Base-by-base conservation (phyloP, 1,139 yeast genomes). In the Hansenula lynferdii region DNA sequence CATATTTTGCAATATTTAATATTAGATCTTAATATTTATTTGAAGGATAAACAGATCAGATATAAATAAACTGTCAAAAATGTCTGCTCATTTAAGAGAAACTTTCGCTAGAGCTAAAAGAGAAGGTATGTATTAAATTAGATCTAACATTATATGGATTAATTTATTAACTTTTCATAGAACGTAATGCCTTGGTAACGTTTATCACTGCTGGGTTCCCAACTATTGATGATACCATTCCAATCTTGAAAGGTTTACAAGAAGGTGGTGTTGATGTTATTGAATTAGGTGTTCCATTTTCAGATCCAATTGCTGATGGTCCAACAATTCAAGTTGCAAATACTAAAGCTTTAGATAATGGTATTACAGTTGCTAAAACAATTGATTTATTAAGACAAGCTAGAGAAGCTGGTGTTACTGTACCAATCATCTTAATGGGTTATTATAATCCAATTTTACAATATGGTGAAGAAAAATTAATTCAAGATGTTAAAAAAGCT, bases 251-350 rank as follows among this genome's bases (percentile, higher is more conserved):
- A 58, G 92, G 94, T 23, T 77, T 92, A 67, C 97, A 92, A 67
- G 85, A 77, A 33, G 97, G 95, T 48, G 99, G 99, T 44, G 94
- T 86, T 18, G 98, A 92, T 59, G 75, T 92, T 46, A 86, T 92
- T 50, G 99, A 92, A 66, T 68, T 92, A 37, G 98, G 99, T 45
- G 69, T 94, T 57, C 99, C 99, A 31, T 92, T 92, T 61, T 83
- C 96, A n/a, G 99, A 92, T 60, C 98, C 99, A 31, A 87, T 92
- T 56, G 99, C 97, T 31, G 99, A 92, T 61, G 99, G 99, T 34
- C 96, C 97, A 28, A 87, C 95, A 14, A 92, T 92, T 53, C 98
- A 92, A 64, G 78, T 70, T 28, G 87, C 97, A 29, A 90, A 90
- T 64, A 76, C 76, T 26, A 69, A 65, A 18, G 94, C 98, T 11